Evolutionary conservation across 2,329 filamentous ascomycete species (phyloP).

Genomic region (Ceratocystis eucalypticola): DNA sequence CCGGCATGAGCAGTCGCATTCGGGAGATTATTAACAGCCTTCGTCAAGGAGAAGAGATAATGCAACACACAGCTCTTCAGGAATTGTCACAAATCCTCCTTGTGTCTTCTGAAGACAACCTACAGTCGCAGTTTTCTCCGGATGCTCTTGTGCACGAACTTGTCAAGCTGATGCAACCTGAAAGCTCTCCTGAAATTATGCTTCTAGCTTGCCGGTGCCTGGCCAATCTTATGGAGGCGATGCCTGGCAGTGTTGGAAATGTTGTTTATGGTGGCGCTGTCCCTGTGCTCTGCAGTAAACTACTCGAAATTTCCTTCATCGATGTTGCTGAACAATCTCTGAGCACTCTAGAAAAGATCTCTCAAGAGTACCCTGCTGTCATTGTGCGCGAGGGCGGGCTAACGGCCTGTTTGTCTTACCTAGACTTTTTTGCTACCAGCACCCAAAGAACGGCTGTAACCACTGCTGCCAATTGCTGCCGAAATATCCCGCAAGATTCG

Average conservation of each 20-base stretch:
- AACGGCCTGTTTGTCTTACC: constrained; percentile 86
- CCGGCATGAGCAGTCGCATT: constrained; percentile 64
- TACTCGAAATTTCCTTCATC: constrained; percentile 92
- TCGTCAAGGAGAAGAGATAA: constrained; percentile 70
- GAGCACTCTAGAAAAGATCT: constrained; percentile 95
- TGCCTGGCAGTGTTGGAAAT: constrained; percentile 83
- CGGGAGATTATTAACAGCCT: constrained; percentile 65
- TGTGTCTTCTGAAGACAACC: constrained; percentile 90
- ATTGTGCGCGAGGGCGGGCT: constrained; percentile 93
- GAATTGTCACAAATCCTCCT: constrained; percentile 87
- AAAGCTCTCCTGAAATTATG: constrained; percentile 92
- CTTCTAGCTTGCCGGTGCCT: constrained; percentile 88
- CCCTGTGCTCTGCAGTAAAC: constrained; percentile 83
- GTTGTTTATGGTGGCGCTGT: constrained; percentile 97
- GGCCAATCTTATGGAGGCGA: constrained; percentile 93
- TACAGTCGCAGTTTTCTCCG: constrained; percentile 87
- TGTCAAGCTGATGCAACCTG: constrained; percentile 74
- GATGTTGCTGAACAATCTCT: constrained; percentile 93
- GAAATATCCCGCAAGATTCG: constrained; percentile 87
- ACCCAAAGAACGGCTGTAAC: constrained; percentile 94
- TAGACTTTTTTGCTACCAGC: constrained; percentile 95
- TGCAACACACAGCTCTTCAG: constrained; percentile 83
- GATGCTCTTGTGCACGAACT: constrained; percentile 94
- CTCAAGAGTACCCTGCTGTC: constrained; percentile 82
- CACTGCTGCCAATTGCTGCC: constrained; percentile 94